Evolutionary conservation across 495 filamentous ascomycete species (phyloP), one percentile per base, ranked within the genome.

Genomic region (Hypoxylon subgilvum): DNA sequence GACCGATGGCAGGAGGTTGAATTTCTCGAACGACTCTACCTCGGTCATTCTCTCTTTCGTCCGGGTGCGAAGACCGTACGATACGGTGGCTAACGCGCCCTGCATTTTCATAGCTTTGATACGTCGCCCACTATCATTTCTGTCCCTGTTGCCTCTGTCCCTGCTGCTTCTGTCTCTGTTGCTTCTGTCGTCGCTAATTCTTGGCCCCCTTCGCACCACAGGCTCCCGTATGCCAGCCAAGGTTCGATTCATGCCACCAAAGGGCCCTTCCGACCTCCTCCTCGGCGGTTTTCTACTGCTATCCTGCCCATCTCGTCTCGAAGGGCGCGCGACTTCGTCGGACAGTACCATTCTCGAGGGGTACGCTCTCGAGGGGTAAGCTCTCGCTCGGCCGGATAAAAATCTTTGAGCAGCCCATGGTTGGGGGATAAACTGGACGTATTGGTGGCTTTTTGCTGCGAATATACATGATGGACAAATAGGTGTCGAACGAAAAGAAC

Each of bases 91-190:
- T 48, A 98, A 73, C 0, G 88, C 77, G 36, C 86, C 85, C 69
- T 94, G 92, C 94, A 98, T 98, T 75, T 94, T 97, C 72, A 98
- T 77, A 6, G 94, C 93, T 69, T 95, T 92, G 69, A 79, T 79
- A 16, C 72, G 66, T 55, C 75, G 68, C 52, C 74, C 72, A 66
- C 81, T 65, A 56, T 62, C 74, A 47, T 49, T 55, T 40, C 55
- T 27, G 71, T 70, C 42, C 69, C 51, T 65, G 64, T 28, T 63
- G 18, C 47, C 61, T 73, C 77, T n/a, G n/a, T n/a, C n/a, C n/a
- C n/a, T n/a, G n/a, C n/a, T n/a, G n/a, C 51, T 65, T 64, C 30
- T 63, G 18, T 52, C 61, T 73, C 77, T 70, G 64, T 12, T 43
- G 38, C 56, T 19, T 52, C 53, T 47, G 19, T 59, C 58, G 35